These are phyloP conservation scores for Neospermospora avenae DNA, from an alignment of 2,329 filamentous ascomycete species.

Conservation along the genomic window DNA sequence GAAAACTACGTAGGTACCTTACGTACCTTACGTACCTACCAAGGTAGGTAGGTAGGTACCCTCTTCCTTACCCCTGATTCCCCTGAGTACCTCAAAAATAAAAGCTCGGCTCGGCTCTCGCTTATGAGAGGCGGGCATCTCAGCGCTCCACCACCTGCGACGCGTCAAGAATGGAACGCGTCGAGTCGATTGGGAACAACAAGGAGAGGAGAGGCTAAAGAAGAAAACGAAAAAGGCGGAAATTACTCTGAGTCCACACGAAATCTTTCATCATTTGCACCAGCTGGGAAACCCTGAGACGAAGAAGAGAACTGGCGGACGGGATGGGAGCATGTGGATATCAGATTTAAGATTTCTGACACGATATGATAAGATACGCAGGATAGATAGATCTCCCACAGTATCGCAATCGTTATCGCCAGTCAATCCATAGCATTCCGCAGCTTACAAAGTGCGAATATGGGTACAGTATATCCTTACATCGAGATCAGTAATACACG, in stretches of 20 bases:
- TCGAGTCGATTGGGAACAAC: not conserved
- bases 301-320: not conserved
- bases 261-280: not conserved
- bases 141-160: not conserved
- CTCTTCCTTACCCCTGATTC: not conserved
- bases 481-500: not conserved
- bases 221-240: not conserved
- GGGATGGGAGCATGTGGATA: not conserved
- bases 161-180: too few relatives aligned
- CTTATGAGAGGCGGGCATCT: slow-evolving; percentile 1
- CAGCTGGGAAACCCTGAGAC: not conserved
- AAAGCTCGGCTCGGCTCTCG: slow-evolving; percentile 2
- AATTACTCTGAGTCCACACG: not conserved
- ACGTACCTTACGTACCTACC: too few relatives aligned
- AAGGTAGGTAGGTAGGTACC: too few relatives aligned
- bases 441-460: not conserved
- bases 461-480: not conserved
- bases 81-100: too few relatives aligned
- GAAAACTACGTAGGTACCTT: too few relatives aligned
- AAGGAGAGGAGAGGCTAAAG: not conserved
- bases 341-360: not conserved
- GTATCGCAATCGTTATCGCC: slow-evolving; percentile 3
- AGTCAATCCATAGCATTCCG: not conserved
- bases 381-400: not conserved
- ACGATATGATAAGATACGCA: too few relatives aligned